Base-by-base conservation (phyloP, 78 protist genomes). In the Dictyostelium capitatum region DNA sequence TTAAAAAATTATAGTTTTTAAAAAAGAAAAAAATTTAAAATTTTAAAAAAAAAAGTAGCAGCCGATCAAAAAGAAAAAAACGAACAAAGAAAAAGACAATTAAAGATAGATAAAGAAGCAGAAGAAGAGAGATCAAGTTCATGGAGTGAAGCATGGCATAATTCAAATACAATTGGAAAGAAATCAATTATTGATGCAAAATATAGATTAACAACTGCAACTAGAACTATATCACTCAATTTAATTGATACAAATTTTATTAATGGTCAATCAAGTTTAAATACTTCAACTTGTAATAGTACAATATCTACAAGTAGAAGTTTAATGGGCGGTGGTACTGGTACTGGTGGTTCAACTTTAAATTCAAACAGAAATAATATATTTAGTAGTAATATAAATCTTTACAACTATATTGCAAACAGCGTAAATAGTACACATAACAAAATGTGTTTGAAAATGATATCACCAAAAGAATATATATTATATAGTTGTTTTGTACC, bases 111-210 rank as follows among this genome's bases (percentile, higher is more conserved):
- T 28, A 32, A 64, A 23, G 28, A 23, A 64, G 10, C 28, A 64
- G 20, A 28, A 30, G 6, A 11, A 2, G 73, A 64, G 14, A 64
- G 73, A 64, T 14, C 73, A 28, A 64, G 15, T 62, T 20, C 28
- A 12, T 64, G 73, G 73, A 64, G 28, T 30, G 73, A 64, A 11
- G 73, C 73, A 10, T 64, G 73, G 73, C 73, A 64, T 64, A 64
- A 64, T 64, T 2, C 43, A 23, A 32, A 32, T 1, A 25, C 20
- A 0, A 14, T 32, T 3, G 43, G 43, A 37, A 64, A 64, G 20
- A 64, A 64, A 64, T 12, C 73, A 64, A 64, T 64, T 3, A 64
- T 64, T 12, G 73, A 64, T 64, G 28, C 73, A 64, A 64, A 64
- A 32, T 64, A 64, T 64, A 64, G 73, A 64, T 28, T 64, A 30